Conservation (phyloP, 163 green algal genomes). For the Scenedesmus sp. region DNA sequence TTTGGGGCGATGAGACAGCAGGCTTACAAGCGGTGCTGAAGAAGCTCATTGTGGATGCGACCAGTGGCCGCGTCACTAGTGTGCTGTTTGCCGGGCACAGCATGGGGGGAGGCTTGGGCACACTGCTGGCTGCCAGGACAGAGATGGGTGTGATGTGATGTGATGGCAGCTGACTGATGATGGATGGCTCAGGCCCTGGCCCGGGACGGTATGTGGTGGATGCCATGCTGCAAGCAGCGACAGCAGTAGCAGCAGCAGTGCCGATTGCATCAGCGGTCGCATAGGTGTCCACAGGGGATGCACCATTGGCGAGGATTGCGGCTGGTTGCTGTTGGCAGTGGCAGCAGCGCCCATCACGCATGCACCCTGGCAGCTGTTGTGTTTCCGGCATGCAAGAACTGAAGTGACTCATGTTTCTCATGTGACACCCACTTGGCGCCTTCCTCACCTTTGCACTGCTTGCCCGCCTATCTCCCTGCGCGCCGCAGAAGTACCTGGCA, state of each 20-base stretch:
- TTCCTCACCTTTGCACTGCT: background rate
- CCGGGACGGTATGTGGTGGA: too few relatives aligned
- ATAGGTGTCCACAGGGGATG: too few relatives aligned
- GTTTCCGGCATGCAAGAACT: too few relatives aligned
- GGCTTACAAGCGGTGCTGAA: background rate
- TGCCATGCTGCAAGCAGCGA: too few relatives aligned
- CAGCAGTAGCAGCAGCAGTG: too few relatives aligned
- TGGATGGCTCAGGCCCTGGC: background rate
- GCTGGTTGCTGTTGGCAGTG: too few relatives aligned
- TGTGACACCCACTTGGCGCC: too few relatives aligned
- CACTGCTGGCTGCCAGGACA: background rate
- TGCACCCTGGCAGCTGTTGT: too few relatives aligned
- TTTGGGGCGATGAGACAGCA: background rate
- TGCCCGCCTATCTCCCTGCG: background rate
- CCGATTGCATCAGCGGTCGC: too few relatives aligned
- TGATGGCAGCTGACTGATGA: background rate
- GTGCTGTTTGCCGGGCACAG: constrained; percentile 1
- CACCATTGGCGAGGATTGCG: too few relatives aligned
- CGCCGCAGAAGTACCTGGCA: background rate
- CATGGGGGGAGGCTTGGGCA: background rate
- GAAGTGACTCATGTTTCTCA: too few relatives aligned
- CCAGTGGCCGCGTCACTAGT: background rate
- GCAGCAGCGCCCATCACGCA: too few relatives aligned
- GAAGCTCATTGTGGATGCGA: background rate
- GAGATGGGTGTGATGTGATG: background rate